Conservation (phyloP, 805 yeast species). For the Spathaspora girioi region DNA sequence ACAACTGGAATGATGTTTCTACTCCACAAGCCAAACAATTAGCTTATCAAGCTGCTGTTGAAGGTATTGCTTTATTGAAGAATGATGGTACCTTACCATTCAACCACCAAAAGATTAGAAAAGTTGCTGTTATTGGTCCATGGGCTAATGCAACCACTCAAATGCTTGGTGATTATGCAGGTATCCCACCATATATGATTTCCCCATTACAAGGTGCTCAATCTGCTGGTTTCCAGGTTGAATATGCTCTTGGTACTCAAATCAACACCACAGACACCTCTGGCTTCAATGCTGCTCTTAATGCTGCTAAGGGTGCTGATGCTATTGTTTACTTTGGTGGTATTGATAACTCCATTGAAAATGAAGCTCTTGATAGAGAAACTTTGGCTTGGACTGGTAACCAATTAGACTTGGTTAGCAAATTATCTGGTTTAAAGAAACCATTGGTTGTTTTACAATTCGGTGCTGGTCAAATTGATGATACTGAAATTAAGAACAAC, state of each 20-base stretch:
- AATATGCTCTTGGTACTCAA: slow-evolving; percentile 4
- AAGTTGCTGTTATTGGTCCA: slow-evolving; percentile 8
- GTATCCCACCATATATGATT: slow-evolving; percentile 5
- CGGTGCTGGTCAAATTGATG: slow-evolving; percentile 7
- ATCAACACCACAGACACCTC: slow-evolving; percentile 3
- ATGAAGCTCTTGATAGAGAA: slow-evolving; percentile 6
- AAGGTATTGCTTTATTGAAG: slow-evolving; percentile 9
- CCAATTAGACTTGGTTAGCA: slow-evolving; percentile 5
- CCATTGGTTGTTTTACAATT: slow-evolving; percentile 6
- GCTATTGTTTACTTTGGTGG: slow-evolving; percentile 7
- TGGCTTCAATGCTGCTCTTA: slow-evolving; percentile 3
- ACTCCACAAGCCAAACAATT: slow-evolving; percentile 5
- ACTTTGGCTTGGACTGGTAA: slow-evolving; percentile 5
- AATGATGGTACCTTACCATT: slow-evolving; percentile 10
- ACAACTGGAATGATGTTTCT: slow-evolving; percentile 4
- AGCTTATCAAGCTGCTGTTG: slow-evolving; percentile 8
- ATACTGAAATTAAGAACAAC: slow-evolving; percentile 5
- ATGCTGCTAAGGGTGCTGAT: slow-evolving; percentile 5
- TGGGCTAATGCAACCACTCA: slow-evolving; percentile 6
- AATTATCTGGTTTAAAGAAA: slow-evolving; percentile 2
- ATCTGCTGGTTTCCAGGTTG: slow-evolving; percentile 2
- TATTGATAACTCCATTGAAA: slow-evolving; percentile 5
- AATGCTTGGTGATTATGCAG: slow-evolving; percentile 6
- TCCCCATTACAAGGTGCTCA: slow-evolving; percentile 6
- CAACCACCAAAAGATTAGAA: neutral